Conservation (phyloP, 2,329 filamentous ascomycete species). For the Exophiala oligosperma region DNA sequence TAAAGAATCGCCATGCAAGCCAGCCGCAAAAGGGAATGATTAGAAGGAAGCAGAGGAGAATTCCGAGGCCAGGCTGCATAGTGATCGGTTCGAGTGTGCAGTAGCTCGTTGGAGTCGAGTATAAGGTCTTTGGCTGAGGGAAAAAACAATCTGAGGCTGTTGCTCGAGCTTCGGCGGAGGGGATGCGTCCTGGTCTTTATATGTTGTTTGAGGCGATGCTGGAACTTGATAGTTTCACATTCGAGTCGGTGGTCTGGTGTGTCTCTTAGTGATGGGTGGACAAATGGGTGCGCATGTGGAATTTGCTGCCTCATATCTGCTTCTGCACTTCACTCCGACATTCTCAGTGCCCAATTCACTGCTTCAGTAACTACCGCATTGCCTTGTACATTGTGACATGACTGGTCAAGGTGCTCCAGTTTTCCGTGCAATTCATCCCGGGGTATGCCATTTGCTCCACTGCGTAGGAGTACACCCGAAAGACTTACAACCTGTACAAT, state of each 20-base stretch:
- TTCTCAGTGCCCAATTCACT: slow-evolving; percentile 31
- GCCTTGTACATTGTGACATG: slow-evolving; percentile 23
- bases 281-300: neutral
- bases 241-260: too few species aligned
- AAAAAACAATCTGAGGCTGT: neutral
- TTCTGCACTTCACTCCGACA: slow-evolving; percentile 27
- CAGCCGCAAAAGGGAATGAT: slow-evolving; percentile 27
- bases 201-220: too few species aligned
- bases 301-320: neutral
- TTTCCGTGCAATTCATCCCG: slow-evolving; percentile 9
- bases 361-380: slow-evolving; percentile 11
- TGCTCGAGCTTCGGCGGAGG: neutral
- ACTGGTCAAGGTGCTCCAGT: slow-evolving; percentile 31
- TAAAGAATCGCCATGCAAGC: slow-evolving; percentile 27
- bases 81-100: neutral
- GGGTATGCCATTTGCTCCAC: slow-evolving; percentile 8
- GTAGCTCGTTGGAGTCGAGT: neutral
- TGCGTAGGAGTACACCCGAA: slow-evolving; percentile 35
- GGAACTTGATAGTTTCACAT: too few species aligned
- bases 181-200: too few species aligned
- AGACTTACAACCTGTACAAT: slow-evolving; percentile 41
- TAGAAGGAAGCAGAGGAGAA: slow-evolving; percentile 31
- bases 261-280: neutral
- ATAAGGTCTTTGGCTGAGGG: neutral
- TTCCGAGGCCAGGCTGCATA: slow-evolving; percentile 29